phyloP scores from a whole-genome alignment of 2,329 filamentous ascomycete genomes.

The Phialemoniopsis sp. region DNA sequence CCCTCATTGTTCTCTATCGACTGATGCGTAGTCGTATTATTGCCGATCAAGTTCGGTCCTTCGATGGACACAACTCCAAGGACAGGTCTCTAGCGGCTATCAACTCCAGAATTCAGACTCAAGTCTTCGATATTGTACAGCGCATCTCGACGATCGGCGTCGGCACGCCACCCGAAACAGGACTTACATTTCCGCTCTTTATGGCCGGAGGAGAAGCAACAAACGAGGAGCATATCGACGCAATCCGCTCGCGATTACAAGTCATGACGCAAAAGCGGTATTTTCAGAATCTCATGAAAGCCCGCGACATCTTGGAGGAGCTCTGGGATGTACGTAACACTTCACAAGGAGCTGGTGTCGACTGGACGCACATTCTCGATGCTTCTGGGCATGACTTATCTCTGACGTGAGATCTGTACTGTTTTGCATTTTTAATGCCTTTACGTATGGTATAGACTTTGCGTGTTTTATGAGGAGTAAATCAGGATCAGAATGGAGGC shows the following conservation, averaged over 20 bases:
- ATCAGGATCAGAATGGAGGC: too few relatives aligned
- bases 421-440: too few relatives aligned
- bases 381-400: too few relatives aligned
- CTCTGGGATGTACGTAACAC: conserved; percentile 1
- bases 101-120: too few relatives aligned
- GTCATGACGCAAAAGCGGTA: not conserved
- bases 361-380: conserved; percentile 3
- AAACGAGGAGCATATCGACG: not conserved
- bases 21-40: not conserved
- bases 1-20: not conserved
- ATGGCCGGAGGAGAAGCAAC: not conserved
- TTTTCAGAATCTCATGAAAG: not conserved
- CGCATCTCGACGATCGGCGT: not conserved
- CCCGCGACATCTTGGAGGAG: conserved; percentile 6
- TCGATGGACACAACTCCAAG: too few relatives aligned
- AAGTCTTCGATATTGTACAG: not conserved
- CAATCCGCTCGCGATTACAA: not conserved
- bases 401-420: too few relatives aligned
- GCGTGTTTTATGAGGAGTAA: too few relatives aligned
- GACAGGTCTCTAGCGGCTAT: too few relatives aligned
- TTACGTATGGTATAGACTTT: too few relatives aligned
- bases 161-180: not conserved
- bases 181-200: conserved; percentile 1
- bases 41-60: too few relatives aligned
- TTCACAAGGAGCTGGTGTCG: not conserved